phyloP scores from a whole-genome alignment of 2,329 filamentous ascomycete genomes.

The Trichoderma simmonsii region DNA sequence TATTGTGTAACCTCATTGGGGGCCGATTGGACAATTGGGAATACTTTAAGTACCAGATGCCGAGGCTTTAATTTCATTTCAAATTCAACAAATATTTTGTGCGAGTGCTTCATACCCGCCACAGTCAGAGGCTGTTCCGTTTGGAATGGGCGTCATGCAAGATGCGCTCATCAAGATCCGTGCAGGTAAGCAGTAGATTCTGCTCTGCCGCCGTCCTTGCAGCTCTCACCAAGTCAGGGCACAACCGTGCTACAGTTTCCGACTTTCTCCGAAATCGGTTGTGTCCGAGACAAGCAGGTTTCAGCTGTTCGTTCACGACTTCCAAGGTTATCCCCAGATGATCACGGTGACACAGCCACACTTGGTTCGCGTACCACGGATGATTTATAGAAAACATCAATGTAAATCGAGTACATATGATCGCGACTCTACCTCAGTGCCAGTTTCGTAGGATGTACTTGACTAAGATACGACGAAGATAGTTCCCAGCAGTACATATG shows the following conservation, averaged over 20 bases:
- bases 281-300: not conserved
- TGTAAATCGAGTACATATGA: not conserved
- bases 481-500: not conserved
- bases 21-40: not conserved
- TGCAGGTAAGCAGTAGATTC: not conserved
- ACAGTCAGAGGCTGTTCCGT: not conserved
- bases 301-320: not conserved
- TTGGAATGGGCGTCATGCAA: not conserved
- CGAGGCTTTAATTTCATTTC: not conserved
- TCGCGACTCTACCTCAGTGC: not conserved
- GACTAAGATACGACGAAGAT: not conserved
- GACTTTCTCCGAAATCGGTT: not conserved
- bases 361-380: not conserved
- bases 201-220: not conserved
- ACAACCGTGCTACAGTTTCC: not conserved
- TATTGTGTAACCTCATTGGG: not conserved
- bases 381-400: not conserved
- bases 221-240: not conserved
- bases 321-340: not conserved
- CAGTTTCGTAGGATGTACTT: accelerated
- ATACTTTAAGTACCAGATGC: not conserved
- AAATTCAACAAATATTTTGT: not conserved
- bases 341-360: not conserved
- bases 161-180: not conserved
- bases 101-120: not conserved